Percentiles rank a stretch among this genome's conserved stretches.
Conservation (phyloP, 805 yeast species). For the Spathaspora boniae region DNA sequence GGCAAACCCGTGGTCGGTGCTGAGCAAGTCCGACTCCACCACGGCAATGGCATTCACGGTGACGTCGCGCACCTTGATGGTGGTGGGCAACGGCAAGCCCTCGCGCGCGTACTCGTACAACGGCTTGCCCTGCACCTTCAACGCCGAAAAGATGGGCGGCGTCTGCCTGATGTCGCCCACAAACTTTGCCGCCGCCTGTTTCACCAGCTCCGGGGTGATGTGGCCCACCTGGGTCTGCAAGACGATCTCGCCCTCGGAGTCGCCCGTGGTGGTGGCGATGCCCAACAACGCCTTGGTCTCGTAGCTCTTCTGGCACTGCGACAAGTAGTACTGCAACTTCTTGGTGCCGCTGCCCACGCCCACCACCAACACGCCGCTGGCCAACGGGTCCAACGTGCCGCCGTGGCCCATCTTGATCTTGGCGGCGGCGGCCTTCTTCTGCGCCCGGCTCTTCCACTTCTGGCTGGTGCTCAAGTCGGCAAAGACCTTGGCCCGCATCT, state of each 20-base stretch:
- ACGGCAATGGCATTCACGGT: conserved; percentile 54
- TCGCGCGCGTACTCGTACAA: conserved; percentile 91
- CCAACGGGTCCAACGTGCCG: conserved; percentile 93
- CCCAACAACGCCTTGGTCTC: conserved; percentile 86
- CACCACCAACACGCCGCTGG: conserved; percentile 88
- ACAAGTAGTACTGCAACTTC: conserved; percentile 63
- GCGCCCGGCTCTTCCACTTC: conserved; percentile 43
- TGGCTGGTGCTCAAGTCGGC: conserved; percentile 35
- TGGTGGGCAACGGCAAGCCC: conserved; percentile 77
- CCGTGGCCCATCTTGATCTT: conserved; percentile 96
- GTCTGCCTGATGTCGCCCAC: conserved; percentile 82
- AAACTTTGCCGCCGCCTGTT: conserved; percentile 55
- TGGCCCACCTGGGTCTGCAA: conserved; percentile 55
- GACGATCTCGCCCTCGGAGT: conserved; percentile 80
- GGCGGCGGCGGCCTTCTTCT: conserved; percentile 45
- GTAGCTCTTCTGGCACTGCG: conserved; percentile 74
- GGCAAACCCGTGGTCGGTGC: conserved; percentile 53
- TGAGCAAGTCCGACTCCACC: conserved; percentile 48
- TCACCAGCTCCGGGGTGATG: conserved; percentile 51
- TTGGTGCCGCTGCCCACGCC: conserved; percentile 96
- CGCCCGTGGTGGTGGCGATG: conserved; percentile 90
- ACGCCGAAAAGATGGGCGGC: conserved; percentile 93
- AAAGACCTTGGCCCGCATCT: conserved; percentile 45
- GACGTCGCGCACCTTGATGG: conserved; percentile 76
- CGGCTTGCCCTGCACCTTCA: conserved; percentile 92